Base-by-base conservation (phyloP, 164 flowering plant genomes). In the Tetrastigma voinierianum region DNA sequence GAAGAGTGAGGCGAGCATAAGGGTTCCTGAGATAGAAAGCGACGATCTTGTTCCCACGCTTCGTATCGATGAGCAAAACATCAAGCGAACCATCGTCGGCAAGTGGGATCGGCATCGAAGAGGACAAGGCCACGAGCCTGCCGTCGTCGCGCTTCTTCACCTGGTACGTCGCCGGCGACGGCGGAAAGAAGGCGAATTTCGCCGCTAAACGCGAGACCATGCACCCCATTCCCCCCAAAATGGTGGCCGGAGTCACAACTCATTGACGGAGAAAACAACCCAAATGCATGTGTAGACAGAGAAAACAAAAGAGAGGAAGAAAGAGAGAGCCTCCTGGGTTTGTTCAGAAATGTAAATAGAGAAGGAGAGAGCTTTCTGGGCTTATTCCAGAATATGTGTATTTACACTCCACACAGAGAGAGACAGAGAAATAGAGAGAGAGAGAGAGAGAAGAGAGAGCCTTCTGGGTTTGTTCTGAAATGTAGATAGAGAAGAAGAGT, bases 161-260 rank as follows among this genome's bases (percentile, higher is more conserved):
- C 74, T 78, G 73, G 59, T 92, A 92, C 0, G 97, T 90, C 13
- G 97, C 69, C 54, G 97, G 97, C 4, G 87, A 77, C 8, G 97
- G 97, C 25, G 97, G 97, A 51, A 92, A 92, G 77, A 90, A 92
- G 47, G 97, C 97, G 65, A 92, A 88, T 58, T 86, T 92, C 18
- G 97, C 84, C 17, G 90, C 97, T 62, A 92, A 69, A 6, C 72
- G 77, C 45, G 97, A 92, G 15, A 88, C 65, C 72, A 80, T 57
- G 67, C 96, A 88, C 62, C 96, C 94, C 94, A 88, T 92, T 81
- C 57, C 69, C 65, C 73, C 80, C 71, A 61, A 32, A 5, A 68
- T 51, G 56, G 55, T 18, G 15, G 56, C 14, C 17, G 17, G 49
- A 59, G 32, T 24, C 70, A 66, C 74, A 69, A 71, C 68, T 83